A percentile compares a stretch with the other conserved stretches of the same genome.
phyloP scores from a whole-genome alignment of 2,329 filamentous ascomycete species.

The Penicillium hordei region DNA sequence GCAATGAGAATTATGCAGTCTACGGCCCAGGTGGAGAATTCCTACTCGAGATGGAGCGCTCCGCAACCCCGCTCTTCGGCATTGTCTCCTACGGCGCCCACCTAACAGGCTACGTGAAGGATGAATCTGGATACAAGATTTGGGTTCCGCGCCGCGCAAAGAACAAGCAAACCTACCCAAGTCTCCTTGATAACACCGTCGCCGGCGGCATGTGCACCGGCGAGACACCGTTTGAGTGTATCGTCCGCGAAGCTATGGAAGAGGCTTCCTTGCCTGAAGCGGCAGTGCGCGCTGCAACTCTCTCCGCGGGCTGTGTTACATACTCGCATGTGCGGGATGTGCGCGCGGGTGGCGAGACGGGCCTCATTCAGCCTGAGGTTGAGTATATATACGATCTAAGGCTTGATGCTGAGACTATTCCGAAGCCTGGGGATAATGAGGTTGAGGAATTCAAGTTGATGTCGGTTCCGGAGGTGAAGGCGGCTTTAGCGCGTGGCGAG shows the following conservation, averaged over 20 bases:
- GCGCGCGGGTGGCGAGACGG: slow-evolving; percentile 74
- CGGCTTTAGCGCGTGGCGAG: slow-evolving; percentile 66
- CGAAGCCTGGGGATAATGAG: slow-evolving; percentile 80
- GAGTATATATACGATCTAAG: slow-evolving; percentile 91
- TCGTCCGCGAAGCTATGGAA: slow-evolving; percentile 83
- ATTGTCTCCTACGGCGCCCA: slow-evolving; percentile 77
- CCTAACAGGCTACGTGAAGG: slow-evolving; percentile 69
- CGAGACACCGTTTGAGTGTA: slow-evolving; percentile 75
- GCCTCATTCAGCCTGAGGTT: slow-evolving; percentile 82
- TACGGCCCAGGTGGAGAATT: slow-evolving; percentile 61
- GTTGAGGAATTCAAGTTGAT: slow-evolving; percentile 81
- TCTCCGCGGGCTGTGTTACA: slow-evolving; percentile 68
- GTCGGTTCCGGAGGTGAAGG: slow-evolving; percentile 72
- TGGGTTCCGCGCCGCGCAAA: slow-evolving; percentile 79
- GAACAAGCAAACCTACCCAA: slow-evolving; percentile 80
- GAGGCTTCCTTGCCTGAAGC: slow-evolving; percentile 77
- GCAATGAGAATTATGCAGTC: slow-evolving; percentile 76
- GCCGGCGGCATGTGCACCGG: slow-evolving; percentile 81
- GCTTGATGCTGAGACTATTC: slow-evolving; percentile 66
- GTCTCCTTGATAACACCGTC: slow-evolving; percentile 94
- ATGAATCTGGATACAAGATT: slow-evolving; percentile 63
- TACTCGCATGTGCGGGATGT: slow-evolving; percentile 81
- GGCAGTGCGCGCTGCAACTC: slow-evolving; percentile 62
- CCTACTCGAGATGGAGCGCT: slow-evolving; percentile 75
- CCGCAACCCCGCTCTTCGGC: slow-evolving; percentile 71